These are phyloP conservation scores for Samsoniella hepiali DNA, from an alignment of 2,329 filamentous ascomycete genomes.

Conservation along the genomic window DNA sequence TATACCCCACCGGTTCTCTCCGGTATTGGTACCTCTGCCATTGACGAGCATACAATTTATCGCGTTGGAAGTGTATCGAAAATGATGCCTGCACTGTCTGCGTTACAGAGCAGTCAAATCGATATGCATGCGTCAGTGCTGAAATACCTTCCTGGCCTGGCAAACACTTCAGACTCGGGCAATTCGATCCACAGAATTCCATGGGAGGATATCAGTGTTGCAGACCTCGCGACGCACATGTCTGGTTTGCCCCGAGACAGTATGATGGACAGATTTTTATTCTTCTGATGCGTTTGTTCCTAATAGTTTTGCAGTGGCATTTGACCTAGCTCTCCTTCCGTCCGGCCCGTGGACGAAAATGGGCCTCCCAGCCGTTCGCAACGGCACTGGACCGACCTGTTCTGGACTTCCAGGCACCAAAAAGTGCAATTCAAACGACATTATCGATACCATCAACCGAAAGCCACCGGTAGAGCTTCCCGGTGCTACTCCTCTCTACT, in stretches of 20 bases:
- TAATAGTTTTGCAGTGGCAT: conserved; percentile 27
- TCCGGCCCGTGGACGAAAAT: conserved; percentile 28
- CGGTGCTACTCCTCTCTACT: conserved; percentile 46
- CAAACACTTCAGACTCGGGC: conserved; percentile 23
- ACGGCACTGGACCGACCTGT: conserved; percentile 30
- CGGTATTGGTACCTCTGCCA: conserved; percentile 25
- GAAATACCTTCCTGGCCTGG: conserved; percentile 42
- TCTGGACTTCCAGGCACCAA: conserved; percentile 34
- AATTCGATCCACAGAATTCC: conserved; percentile 34
- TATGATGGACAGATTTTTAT: conserved; percentile 19
- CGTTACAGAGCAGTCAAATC: conserved; percentile 30
- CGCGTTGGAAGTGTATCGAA: conserved; percentile 36
- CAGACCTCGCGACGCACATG: conserved; percentile 43
- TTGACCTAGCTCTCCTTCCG: conserved; percentile 31
- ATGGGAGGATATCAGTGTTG: conserved; percentile 48
- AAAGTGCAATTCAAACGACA: conserved; percentile 30
- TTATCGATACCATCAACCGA: conserved; percentile 28
- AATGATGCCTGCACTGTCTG: conserved; percentile 32
- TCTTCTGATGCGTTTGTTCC: not conserved
- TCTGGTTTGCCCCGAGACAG: conserved; percentile 40
- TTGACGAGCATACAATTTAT: conserved; percentile 34
- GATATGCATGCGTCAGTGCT: conserved; percentile 42
- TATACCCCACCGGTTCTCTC: conserved; percentile 35
- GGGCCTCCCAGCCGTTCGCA: conserved; percentile 32
- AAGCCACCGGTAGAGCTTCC: conserved; percentile 40